These are phyloP conservation scores for Fermentozyma sake DNA, from an alignment of 1,139 yeast species.

Conservation along the genomic window DNA sequence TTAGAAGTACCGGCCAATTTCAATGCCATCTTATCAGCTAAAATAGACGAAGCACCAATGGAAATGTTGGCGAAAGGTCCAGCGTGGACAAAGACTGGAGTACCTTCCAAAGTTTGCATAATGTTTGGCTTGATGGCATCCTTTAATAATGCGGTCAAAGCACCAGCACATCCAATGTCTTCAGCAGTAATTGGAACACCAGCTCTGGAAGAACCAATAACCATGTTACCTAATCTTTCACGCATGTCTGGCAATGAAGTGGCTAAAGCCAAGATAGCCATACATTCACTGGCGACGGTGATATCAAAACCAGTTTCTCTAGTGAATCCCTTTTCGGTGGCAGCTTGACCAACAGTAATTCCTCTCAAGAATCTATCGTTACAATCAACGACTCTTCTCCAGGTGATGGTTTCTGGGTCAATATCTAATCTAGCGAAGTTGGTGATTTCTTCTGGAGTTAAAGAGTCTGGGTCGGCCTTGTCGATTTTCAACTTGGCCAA, in stretches of 20 bases:
- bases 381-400: slow-evolving; percentile 96
- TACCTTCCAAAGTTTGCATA: slow-evolving; percentile 84
- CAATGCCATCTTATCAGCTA: slow-evolving; percentile 72
- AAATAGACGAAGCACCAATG: slow-evolving; percentile 78
- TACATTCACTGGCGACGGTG: slow-evolving; percentile 94
- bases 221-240: slow-evolving; percentile 85
- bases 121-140: slow-evolving; percentile 82
- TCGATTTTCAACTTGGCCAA: slow-evolving; percentile 75
- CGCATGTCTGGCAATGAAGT: slow-evolving; percentile 83
- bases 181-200: slow-evolving; percentile 78
- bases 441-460: slow-evolving; percentile 74
- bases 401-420: slow-evolving; percentile 89
- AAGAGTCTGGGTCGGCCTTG: slow-evolving; percentile 76
- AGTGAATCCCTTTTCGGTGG: slow-evolving; percentile 88
- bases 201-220: slow-evolving; percentile 73
- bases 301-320: slow-evolving; percentile 94
- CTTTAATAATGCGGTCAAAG: slow-evolving; percentile 69
- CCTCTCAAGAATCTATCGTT: slow-evolving; percentile 93
- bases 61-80: slow-evolving; percentile 87
- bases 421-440: slow-evolving; percentile 84
- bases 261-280: slow-evolving; percentile 95
- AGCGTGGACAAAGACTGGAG: slow-evolving; percentile 81
- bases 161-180: slow-evolving; percentile 79
- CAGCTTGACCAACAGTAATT: slow-evolving; percentile 87
- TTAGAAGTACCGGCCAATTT: slow-evolving; percentile 52